phyloP scores from a whole-genome alignment of 2,329 filamentous ascomycete species.

The Beauveria rudraprayagi region DNA sequence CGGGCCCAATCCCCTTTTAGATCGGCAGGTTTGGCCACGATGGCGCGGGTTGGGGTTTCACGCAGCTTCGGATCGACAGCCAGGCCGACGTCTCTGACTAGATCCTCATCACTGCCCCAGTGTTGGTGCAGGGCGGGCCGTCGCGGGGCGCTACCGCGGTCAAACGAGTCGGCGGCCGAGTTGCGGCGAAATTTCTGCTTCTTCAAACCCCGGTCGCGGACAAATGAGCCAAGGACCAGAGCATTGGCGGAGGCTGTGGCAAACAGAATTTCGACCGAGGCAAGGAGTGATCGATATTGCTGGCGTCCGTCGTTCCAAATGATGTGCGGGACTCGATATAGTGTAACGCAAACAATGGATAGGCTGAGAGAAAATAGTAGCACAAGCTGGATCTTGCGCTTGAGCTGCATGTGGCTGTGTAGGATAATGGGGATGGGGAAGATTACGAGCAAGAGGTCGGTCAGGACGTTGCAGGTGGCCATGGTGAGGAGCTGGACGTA shows the following conservation, averaged over 20 bases:
- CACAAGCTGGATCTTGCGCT: constrained; percentile 72
- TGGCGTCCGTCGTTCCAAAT: constrained; percentile 65
- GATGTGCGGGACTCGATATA: constrained; percentile 73
- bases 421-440: constrained; percentile 89
- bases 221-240: constrained; percentile 84
- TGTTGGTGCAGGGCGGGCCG: constrained; percentile 51
- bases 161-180: constrained; percentile 56
- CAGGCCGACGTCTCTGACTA: constrained; percentile 73
- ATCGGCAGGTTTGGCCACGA: constrained; percentile 21
- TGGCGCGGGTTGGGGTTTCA: constrained; percentile 18
- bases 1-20: constrained; percentile 43
- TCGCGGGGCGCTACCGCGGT: constrained; percentile 30
- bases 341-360: constrained; percentile 68
- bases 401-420: constrained; percentile 64
- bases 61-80: constrained; percentile 49
- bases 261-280: constrained; percentile 83
- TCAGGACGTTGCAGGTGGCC: constrained; percentile 81
- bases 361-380: constrained; percentile 79
- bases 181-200: constrained; percentile 72
- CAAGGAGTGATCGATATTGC: constrained; percentile 80
- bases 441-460: constrained; percentile 76
- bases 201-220: constrained; percentile 83
- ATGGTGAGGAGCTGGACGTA: constrained; percentile 84
- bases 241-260: constrained; percentile 82
- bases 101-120: constrained; percentile 87